These are phyloP conservation scores for Ottelia alismoides DNA, from an alignment of 106 monocot genomes.

Conservation along the genomic window DNA sequence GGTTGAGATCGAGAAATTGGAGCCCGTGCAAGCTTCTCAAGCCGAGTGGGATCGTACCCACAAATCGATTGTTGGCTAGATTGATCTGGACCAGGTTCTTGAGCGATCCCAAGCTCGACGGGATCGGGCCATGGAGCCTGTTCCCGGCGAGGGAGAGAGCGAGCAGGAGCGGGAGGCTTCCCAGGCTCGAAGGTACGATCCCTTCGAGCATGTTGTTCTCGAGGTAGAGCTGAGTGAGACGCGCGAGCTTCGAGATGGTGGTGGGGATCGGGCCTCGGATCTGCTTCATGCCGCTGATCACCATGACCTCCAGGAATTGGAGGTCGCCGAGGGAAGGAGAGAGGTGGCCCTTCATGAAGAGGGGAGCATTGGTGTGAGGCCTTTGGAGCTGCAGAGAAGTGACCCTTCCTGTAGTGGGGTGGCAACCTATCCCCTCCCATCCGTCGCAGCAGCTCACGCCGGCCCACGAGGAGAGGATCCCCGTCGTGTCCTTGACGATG, in stretches of 20 bases:
- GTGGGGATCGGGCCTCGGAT: constrained; percentile 39
- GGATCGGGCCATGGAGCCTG: constrained; percentile 28
- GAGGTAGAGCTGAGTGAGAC: constrained; percentile 53
- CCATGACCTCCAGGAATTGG: constrained; percentile 26
- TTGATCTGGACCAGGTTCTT: too few species aligned
- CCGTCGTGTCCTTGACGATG: constrained; percentile 37
- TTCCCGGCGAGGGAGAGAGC: constrained; percentile 40
- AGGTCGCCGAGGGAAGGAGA: constrained; percentile 41
- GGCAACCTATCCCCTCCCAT: constrained; percentile 56
- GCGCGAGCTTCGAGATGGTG: constrained; percentile 20
- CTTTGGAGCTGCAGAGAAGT: constrained; percentile 31
- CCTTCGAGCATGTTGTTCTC: constrained; percentile 42
- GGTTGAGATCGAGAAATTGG: constrained; percentile 35
- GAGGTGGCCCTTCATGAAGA: constrained; percentile 41
- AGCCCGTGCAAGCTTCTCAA: constrained; percentile 17
- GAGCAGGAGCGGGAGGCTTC: constrained; percentile 20
- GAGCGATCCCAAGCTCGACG: constrained; percentile 26
- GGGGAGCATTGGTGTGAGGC: not conserved
- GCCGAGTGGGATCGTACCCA: constrained; percentile 24
- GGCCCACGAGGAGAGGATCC: constrained; percentile 47
- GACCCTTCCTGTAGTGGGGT: constrained; percentile 43
- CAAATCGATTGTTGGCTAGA: too few species aligned
- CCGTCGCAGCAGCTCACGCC: constrained; percentile 31
- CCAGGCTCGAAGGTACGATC: constrained; percentile 32
- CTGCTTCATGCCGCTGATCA: constrained; percentile 44